Evolutionary conservation across 805 yeast species (phyloP), one percentile per base, ranked within the genome.

Genomic region (Jamesozyma rosinii): DNA sequence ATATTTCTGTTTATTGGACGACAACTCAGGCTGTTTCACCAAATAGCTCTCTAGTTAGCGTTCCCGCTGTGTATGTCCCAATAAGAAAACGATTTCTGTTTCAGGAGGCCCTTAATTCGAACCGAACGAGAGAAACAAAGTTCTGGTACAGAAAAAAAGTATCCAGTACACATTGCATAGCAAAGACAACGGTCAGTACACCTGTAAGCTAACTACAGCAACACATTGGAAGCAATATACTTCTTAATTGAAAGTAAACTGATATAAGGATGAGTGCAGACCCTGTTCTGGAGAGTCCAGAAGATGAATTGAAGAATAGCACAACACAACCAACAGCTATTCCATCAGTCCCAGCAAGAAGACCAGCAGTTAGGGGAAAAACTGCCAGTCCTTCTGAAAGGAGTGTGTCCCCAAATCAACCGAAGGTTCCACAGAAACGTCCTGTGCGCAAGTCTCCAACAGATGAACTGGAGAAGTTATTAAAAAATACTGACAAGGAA

Each of bases 371-470:
- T 3, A 44, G 24, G 15, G 20, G 24, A 4, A 42, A 37, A 10
- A 40, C 27, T 8, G 20, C 27, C n/a, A 38, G 35, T 10, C 33
- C 37, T 15, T 33, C 38, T 24, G 43, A 19, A 11, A 17, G n/a
- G 5, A 30, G 17, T 13, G 17, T 11, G 10, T 30, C 33, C n/a
- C 6, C 33, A 6, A 11, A 30, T 30, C 17, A 30, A 30, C 14
- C 17, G 17, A n/a, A 30, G n/a, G 24, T 43, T 26, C 49, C 44
- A 14, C 5, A 24, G n/a, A 36, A 20, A 6, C 32, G 47, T 17
- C 47, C 47, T 5, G n/a, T 37, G 4, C 30, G 44, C 33, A 38
- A 45, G 19, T 39, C 48, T 26, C 43, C 55, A 2, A 47, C 49
- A 4, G 50, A 53, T 17, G 37, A 27, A 22, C 21, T 50, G 10